Evolutionary conservation across 306 rosid species (phyloP).

Genomic region (Ormosia emarginata): DNA sequence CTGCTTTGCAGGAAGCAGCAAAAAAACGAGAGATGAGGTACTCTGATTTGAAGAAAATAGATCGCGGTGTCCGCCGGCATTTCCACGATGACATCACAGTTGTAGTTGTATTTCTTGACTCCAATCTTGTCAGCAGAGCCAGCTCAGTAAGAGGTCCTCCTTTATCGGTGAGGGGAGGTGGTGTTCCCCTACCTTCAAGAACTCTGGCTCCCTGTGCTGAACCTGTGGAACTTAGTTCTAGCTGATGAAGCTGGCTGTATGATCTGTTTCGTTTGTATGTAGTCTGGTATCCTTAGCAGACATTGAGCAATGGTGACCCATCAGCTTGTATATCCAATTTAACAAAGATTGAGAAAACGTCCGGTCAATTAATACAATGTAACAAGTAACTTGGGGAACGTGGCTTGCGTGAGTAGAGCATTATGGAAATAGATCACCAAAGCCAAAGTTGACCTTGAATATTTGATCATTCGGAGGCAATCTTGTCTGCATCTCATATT

Average conservation of each 20-base stretch:
- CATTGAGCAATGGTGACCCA: conserved; percentile 29
- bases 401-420: conserved; percentile 19
- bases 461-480: conserved; percentile 19
- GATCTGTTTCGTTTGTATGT: conserved; percentile 29
- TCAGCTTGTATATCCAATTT: conserved; percentile 40
- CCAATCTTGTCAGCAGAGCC: conserved; percentile 76
- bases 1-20: conserved; percentile 84
- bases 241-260: conserved; percentile 30
- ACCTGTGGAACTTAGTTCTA: conserved; percentile 23
- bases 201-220: conserved; percentile 31
- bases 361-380: conserved; percentile 31
- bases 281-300: conserved; percentile 32
- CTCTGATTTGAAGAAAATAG: conserved; percentile 82
- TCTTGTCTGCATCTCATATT: conserved; percentile 11
- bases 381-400: conserved; percentile 34
- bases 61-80: conserved; percentile 88
- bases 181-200: conserved; percentile 49
- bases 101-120: conserved; percentile 69
- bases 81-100: conserved; percentile 92
- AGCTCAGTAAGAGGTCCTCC: conserved; percentile 54
- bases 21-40: conserved; percentile 93
- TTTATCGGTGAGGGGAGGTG: conserved; percentile 64
- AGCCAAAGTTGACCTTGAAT: conserved; percentile 29
- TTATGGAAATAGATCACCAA: conserved; percentile 29
- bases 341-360: conserved; percentile 24